phyloP scores from a whole-genome alignment of 75 land plant species.

The Selaginella moellendorffii region DNA sequence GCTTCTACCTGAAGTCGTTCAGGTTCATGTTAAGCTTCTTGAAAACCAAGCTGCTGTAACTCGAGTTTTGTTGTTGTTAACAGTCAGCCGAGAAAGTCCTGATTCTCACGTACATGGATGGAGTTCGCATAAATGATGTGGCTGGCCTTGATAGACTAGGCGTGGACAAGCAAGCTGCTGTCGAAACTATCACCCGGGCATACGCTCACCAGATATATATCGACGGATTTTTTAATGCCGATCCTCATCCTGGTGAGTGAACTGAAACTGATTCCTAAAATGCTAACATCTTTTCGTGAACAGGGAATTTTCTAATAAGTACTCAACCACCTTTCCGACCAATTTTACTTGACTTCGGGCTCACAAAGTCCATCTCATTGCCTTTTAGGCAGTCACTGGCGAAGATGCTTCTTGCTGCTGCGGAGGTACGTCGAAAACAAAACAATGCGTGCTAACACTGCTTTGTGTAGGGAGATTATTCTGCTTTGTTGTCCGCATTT shows the following conservation, averaged over 20 bases:
- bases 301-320: conserved; percentile 92
- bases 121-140: conserved; percentile 71
- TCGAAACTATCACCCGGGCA: conserved; percentile 89
- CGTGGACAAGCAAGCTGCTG: conserved; percentile 70
- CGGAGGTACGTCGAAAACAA: conserved; percentile 71
- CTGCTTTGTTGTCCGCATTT: conserved; percentile 77
- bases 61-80: background rate
- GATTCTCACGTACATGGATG: conserved; percentile 86
- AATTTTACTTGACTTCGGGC: conserved; percentile 86
- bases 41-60: background rate
- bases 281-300: background rate
- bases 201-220: conserved; percentile 97
- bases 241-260: conserved; percentile 94
- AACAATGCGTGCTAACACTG: background rate
- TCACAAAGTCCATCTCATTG: conserved; percentile 64
- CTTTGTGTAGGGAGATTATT: conserved; percentile 58
- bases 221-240: conserved; percentile 97
- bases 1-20: conserved; percentile 71
- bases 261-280: background rate
- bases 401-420: conserved; percentile 88
- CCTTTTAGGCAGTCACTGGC: conserved; percentile 72
- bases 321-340: conserved; percentile 78
- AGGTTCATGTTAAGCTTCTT: conserved; percentile 27
- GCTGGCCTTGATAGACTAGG: conserved; percentile 52
- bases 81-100: conserved; percentile 91